Percentiles rank a stretch among this genome's conserved stretches.
Evolutionary conservation across 805 yeast species (phyloP).

Genomic region (Metschnikowia arizonensis): DNA sequence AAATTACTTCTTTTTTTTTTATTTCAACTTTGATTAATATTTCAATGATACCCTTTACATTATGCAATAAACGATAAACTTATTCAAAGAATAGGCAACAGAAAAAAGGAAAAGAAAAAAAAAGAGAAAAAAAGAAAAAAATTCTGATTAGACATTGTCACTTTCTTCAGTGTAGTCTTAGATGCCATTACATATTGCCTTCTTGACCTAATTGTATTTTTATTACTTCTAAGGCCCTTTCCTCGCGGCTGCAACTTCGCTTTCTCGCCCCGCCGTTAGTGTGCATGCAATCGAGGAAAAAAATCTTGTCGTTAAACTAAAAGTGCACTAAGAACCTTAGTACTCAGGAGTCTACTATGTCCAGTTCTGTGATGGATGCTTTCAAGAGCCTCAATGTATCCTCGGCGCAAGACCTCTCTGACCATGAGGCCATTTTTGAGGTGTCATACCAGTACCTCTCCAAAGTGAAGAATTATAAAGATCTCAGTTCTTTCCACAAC

Average conservation of each 20-base stretch:
- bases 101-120: too few species aligned
- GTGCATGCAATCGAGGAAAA: constrained; percentile 12
- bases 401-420: constrained; percentile 21
- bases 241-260: not conserved
- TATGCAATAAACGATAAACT: not conserved
- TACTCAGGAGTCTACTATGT: constrained; percentile 22
- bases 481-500: constrained; percentile 31
- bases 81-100: too few species aligned
- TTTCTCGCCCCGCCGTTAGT: not conserved
- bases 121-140: too few species aligned
- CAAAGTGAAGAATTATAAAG: constrained; percentile 35
- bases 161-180: too few species aligned
- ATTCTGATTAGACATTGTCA: too few species aligned
- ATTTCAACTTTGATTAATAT: not conserved
- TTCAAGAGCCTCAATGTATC: constrained; percentile 38
- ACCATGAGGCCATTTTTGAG: constrained; percentile 35
- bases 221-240: too few species aligned
- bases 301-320: constrained; percentile 5
- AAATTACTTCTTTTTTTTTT: not conserved
- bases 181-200: too few species aligned
- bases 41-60: constrained; percentile 1
- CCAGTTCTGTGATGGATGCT: constrained; percentile 38
- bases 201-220: too few species aligned
- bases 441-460: constrained; percentile 41
- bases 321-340: not conserved